Base-by-base conservation (phyloP, 768 basidiomycete species). In the Xerocomus brunneocitrinus region DNA sequence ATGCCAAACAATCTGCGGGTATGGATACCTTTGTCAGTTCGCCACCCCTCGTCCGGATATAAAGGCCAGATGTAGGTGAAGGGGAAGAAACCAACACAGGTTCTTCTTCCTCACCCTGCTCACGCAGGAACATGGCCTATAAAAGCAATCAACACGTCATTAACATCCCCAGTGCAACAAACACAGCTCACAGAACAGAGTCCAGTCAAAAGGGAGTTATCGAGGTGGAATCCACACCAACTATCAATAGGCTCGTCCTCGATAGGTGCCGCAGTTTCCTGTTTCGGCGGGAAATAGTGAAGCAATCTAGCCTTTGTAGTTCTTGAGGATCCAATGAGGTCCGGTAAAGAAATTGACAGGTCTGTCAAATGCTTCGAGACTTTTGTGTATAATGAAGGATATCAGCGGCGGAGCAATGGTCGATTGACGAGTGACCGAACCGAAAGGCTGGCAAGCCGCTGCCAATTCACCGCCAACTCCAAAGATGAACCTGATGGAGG, bases 171-270 rank as follows among this genome's bases (percentile, higher is more conserved):
- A 46, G 32, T 31, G 16, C 19, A 35, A 40, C 38, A 55, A 27
- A 54, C 50, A 25, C 5, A 34, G 60, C 80, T 67, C 66, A 89
- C 89, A 46, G 91, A 88, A 70, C 94, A 98, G 32, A 99, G 81
- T 2, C 93, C 97, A 2, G 97, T 99, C 51, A 99, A 71, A 36
- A 92, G 69, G 8, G 87, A 87, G 63, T 98, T 93, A 65, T 99
- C 97, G 22, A 93, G 75, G 69, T 98, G 95, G 62, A 93, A 93
- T 16, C 95, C 95, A 72, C 95, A 98, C 83, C 91, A 94, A 58
- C 84, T 89, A 58, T 97, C 92, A 28, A 92, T 72, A 2, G 84
- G 75, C 45, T 84, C 85, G 57, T 86, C 81, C 34, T 84, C 79
- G 4, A 65, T 54, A 0, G 74, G 70, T 5, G 62, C 57, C 19